Evolutionary conservation across 2,329 filamentous ascomycete species (phyloP), one percentile per base, ranked within the genome.

Genomic region (Uncinocarpus reesii): DNA sequence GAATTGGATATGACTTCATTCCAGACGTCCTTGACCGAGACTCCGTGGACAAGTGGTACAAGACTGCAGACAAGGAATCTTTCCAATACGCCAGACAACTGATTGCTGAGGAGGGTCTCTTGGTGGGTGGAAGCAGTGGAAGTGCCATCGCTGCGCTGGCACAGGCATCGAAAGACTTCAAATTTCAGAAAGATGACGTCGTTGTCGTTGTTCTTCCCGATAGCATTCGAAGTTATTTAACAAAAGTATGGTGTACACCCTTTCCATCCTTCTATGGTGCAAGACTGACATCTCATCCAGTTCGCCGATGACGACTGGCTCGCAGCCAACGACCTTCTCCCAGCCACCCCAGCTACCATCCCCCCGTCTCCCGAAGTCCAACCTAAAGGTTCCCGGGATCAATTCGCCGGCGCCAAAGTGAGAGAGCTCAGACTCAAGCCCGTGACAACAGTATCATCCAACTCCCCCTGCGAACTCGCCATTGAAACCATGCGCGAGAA

Each of bases 271-370:
- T 51, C 7, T 31, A 15, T 15, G 35, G n/a, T 13, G n/a, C 11
- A 23, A 13, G 16, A 13, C 34, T 49, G 13, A 44, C 28, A n/a
- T 16, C 26, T 34, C 28, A 15, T 21, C 32, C 52, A 77, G 78
- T 98, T 98, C 64, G 88, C 88, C 56, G 92, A 98, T 64, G 93
- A 98, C 63, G 92, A 96, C 72, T 98, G 92, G 93, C 81, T 98
- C 48, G 89, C 88, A 10, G 92, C 92, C 54, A 98, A 98, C 70
- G 84, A 90, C 64, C 85, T 98, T 20, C 77, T 96, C 21, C 79
- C 86, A 32, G 48, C 42, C 55, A 79, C 72, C 45, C 77, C 71
- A 52, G 73, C 63, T 42, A 65, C 64, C 47, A 58, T 62, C 54
- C 62, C 63, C 15, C 50, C 57, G 4, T 56, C 60, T 21, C 55